Evolutionary conservation across 208 protist species (phyloP).

Genomic region (Entamoeba moshkovskii): DNA sequence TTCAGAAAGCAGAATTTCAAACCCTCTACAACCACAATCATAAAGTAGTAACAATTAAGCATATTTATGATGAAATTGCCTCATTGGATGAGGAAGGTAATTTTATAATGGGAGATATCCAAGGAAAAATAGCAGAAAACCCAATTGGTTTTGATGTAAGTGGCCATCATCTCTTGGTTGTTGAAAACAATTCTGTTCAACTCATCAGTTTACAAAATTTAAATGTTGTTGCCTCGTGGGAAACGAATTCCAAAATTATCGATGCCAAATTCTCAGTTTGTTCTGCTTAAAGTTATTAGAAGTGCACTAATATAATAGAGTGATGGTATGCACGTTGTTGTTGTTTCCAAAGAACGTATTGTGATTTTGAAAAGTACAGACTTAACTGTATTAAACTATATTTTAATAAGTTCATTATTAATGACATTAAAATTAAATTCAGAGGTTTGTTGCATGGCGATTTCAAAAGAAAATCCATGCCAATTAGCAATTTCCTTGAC

Average conservation of each 20-base stretch:
- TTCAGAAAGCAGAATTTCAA: neutral
- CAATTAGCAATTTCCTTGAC: neutral
- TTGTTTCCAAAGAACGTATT: neutral
- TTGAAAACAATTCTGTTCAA: neutral
- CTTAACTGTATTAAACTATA: neutral
- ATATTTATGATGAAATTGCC: neutral
- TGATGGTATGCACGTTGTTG: neutral
- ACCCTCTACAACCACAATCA: neutral
- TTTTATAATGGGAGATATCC: neutral
- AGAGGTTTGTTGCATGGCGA: neutral
- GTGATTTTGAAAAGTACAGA: neutral
- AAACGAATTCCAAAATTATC: neutral
- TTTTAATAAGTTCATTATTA: neutral
- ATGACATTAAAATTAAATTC: neutral
- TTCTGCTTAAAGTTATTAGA: neutral
- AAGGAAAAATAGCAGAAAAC: neutral
- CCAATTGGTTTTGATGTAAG: neutral
- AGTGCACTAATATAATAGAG: neutral
- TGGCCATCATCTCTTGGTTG: neutral
- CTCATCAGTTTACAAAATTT: neutral
- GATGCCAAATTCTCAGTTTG: neutral
- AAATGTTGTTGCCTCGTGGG: neutral
- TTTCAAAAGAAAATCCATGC: neutral
- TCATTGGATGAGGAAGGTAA: neutral
- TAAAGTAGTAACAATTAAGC: neutral